These are phyloP conservation scores for Beauveria rudraprayagi DNA, from an alignment of 2,329 filamentous ascomycete species.

Conservation along the genomic window DNA sequence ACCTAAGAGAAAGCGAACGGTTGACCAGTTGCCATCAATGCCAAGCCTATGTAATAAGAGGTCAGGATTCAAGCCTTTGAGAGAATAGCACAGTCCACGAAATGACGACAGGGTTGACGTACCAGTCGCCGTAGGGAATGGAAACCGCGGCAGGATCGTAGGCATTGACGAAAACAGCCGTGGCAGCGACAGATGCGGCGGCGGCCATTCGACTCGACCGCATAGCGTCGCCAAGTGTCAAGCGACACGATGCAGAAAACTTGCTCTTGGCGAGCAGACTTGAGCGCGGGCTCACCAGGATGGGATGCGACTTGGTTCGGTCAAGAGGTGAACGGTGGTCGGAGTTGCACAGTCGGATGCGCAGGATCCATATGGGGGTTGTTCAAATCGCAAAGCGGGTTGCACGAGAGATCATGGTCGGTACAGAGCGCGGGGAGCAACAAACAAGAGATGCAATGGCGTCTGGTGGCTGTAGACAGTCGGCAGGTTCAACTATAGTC, in stretches of 20 bases:
- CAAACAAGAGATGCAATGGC: background rate
- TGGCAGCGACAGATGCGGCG: constrained; percentile 4
- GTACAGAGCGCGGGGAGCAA: background rate
- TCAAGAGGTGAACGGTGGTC: background rate
- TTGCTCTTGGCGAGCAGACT: constrained; percentile 1
- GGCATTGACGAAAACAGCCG: constrained; percentile 2
- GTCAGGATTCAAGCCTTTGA: background rate
- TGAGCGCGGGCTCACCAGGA: background rate
- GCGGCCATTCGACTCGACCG: constrained; percentile 8
- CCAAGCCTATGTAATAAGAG: constrained; percentile 41
- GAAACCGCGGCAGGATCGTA: constrained; percentile 4
- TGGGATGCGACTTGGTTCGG: background rate
- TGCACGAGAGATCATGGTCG: constrained; percentile 1
- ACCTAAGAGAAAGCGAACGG: constrained; percentile 49
- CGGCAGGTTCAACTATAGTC: background rate
- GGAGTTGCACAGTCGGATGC: background rate
- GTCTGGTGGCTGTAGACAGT: background rate
- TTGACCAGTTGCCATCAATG: constrained; percentile 65
- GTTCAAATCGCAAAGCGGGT: background rate
- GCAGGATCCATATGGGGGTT: constrained; percentile 8
- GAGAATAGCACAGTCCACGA: too few species aligned
- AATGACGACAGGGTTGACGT: background rate
- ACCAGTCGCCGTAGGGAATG: constrained; percentile 7
- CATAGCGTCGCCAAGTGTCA: constrained; percentile 5
- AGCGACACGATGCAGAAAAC: background rate